Percentiles rank a stretch among this genome's conserved stretches.
Evolutionary conservation across 2,329 filamentous ascomycete species (phyloP).

Genomic region (Fusarium nodosum): DNA sequence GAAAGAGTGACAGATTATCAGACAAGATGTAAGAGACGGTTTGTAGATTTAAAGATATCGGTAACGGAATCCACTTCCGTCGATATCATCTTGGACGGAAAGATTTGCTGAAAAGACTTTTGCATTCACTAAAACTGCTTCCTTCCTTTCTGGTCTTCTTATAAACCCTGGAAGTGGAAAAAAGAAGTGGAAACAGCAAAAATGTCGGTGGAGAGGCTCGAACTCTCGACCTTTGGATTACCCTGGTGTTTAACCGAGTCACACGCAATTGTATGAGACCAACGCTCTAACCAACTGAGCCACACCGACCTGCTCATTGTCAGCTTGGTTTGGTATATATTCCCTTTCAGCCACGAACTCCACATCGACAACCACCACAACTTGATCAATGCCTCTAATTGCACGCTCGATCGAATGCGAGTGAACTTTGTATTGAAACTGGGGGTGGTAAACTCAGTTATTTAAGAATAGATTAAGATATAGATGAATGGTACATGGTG

Average conservation of each 20-base stretch:
- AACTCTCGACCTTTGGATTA: constrained; percentile 44
- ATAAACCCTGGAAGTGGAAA: not conserved
- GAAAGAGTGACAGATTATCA: too few species aligned
- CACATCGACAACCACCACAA: not conserved
- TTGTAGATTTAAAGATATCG: too few species aligned
- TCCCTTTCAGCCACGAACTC: fast-evolving
- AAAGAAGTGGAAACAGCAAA: not conserved
- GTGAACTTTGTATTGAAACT: not conserved
- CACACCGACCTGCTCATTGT: constrained; percentile 15
- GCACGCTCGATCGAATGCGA: not conserved
- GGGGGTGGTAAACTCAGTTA: not conserved
- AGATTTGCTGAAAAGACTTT: too few species aligned
- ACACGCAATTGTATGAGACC: constrained; percentile 36
- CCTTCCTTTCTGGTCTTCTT: too few species aligned
- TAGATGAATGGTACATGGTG: not conserved
- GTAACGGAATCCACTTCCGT: too few species aligned
- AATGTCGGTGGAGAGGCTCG: constrained; percentile 40
- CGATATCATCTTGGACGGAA: too few species aligned
- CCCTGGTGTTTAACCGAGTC: constrained; percentile 25
- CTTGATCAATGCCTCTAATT: too few species aligned
- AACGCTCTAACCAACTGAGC: constrained; percentile 40
- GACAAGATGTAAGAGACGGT: too few species aligned
- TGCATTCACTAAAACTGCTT: too few species aligned
- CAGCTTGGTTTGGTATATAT: not conserved
- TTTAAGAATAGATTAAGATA: not conserved